phyloP scores from a whole-genome alignment of 1,284 basidiomycete genomes.

The Coniophora puteana region DNA sequence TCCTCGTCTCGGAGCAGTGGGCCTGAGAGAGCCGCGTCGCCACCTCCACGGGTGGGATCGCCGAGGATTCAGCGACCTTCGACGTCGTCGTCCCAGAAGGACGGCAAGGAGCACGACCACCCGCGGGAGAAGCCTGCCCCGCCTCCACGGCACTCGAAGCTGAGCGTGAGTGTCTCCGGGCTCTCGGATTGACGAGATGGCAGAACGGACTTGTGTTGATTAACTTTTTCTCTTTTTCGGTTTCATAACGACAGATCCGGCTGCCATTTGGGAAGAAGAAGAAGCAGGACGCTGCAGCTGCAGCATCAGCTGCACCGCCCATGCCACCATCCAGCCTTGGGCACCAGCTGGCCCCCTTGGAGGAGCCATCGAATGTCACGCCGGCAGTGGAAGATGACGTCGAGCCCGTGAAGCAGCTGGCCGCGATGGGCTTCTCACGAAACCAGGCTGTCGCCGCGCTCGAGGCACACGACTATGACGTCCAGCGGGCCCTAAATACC shows the following conservation, averaged over 20 bases:
- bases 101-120: constrained; percentile 33
- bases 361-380: constrained; percentile 42
- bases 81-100: constrained; percentile 52
- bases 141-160: constrained; percentile 57
- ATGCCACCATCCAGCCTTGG: constrained; percentile 39
- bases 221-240: constrained; percentile 5
- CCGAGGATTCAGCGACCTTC: constrained; percentile 52
- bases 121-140: constrained; percentile 54
- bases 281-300: constrained; percentile 52
- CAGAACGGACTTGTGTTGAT: constrained; percentile 8
- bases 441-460: constrained; percentile 73
- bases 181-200: too few species aligned
- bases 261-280: constrained; percentile 76
- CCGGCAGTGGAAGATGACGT: constrained; percentile 71
- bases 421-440: constrained; percentile 81
- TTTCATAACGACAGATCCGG: constrained; percentile 50
- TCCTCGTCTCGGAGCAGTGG: too few species aligned
- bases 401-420: constrained; percentile 72
- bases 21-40: constrained; percentile 42
- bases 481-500: constrained; percentile 70
- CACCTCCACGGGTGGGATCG: constrained; percentile 50
- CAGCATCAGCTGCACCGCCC: too few species aligned
- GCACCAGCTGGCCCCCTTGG: constrained; percentile 39
- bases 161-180: constrained; percentile 64
- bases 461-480: constrained; percentile 72